Conservation (phyloP, 495 filamentous ascomycete species). For the Alectoria sarmentosa region DNA sequence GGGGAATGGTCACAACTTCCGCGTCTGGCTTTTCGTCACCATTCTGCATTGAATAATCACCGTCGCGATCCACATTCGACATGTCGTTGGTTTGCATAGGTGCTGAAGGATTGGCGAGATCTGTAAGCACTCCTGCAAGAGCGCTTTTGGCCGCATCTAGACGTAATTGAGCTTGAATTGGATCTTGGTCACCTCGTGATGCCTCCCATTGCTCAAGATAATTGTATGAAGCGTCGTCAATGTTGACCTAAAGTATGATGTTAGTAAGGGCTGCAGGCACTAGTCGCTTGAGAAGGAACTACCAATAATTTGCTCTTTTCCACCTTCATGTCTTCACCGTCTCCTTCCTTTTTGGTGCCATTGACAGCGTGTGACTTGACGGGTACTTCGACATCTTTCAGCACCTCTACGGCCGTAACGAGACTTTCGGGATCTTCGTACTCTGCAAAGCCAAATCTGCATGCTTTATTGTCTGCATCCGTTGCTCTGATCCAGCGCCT, state of each 20-base stretch:
- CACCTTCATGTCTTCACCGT: conserved; percentile 50
- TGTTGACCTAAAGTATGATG: conserved; percentile 48
- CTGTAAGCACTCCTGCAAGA: conserved; percentile 58
- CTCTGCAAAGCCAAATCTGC: conserved; percentile 92
- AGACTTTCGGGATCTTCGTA: conserved; percentile 91
- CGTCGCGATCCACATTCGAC: conserved; percentile 50
- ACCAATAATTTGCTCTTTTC: conserved; percentile 64
- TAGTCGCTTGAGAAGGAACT: conserved; percentile 22
- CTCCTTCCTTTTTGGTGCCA: conserved; percentile 38
- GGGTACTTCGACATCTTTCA: conserved; percentile 82
- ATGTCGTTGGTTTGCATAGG: conserved; percentile 43
- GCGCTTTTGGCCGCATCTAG: conserved; percentile 57
- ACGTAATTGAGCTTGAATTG: conserved; percentile 57
- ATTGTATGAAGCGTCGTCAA: conserved; percentile 67
- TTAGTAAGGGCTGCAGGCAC: not conserved
- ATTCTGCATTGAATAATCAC: conserved; percentile 67
- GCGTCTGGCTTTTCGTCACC: conserved; percentile 50
- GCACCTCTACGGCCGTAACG: conserved; percentile 75
- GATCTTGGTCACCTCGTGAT: conserved; percentile 56
- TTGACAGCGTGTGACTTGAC: conserved; percentile 58
- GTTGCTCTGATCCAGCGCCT: conserved; percentile 79
- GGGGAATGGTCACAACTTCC: conserved; percentile 86
- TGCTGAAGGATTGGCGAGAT: conserved; percentile 62
- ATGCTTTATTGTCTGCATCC: conserved; percentile 75
- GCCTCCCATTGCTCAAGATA: conserved; percentile 84